Evolutionary conservation across 177 flowering plant species (phyloP), one percentile per base, ranked within the genome.

Genomic region (Vitis hybrid): DNA sequence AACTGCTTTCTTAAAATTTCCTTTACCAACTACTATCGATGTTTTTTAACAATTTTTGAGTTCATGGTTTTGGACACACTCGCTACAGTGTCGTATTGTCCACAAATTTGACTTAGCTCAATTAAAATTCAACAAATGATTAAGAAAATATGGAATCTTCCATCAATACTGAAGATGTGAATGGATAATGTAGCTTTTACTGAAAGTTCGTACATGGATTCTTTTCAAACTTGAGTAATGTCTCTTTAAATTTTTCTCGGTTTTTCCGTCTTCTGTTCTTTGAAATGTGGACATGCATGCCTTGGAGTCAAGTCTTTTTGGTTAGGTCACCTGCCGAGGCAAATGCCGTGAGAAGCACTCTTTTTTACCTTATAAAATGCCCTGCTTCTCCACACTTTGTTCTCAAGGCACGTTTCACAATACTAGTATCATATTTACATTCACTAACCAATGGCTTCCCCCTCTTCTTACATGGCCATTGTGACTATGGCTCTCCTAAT

Each of bases 401-500:
- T 45, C 51, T 51, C 48, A 56, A 45, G 18, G 18, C 39, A 49
- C 2, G 10, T 64, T 48, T 49, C 12, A 5, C 31, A 39, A 7
- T 60, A 18, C 22, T 10, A 51, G 8, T 9, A 33, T 3, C 33
- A 53, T 15, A 26, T 15, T 31, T 19, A 74, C 19, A 48, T 62
- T 10, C 10, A 33, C 21, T 4, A 11, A 15, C 45, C 6, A 66
- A 74, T 80, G 82, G 83, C 82, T 71, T 70, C 73, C 48, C 68
- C 72, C 49, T 52, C 66, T 58, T 64, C 49, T 65, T 57, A 50
- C 49, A 72, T 48, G 52, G 39, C 61, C 19, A 14, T 67, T 66
- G 7, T 74, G 48, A 60, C 62, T 72, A 67, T 78, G 65, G 72
- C 55, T 22, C 39, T 80, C 16, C 18, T 84, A n/a, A 10, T 84